Percentiles rank a stretch among this genome's conserved stretches.
Evolutionary conservation across 2,329 filamentous ascomycete species (phyloP).

Genomic region (Aspergillus candidus): DNA sequence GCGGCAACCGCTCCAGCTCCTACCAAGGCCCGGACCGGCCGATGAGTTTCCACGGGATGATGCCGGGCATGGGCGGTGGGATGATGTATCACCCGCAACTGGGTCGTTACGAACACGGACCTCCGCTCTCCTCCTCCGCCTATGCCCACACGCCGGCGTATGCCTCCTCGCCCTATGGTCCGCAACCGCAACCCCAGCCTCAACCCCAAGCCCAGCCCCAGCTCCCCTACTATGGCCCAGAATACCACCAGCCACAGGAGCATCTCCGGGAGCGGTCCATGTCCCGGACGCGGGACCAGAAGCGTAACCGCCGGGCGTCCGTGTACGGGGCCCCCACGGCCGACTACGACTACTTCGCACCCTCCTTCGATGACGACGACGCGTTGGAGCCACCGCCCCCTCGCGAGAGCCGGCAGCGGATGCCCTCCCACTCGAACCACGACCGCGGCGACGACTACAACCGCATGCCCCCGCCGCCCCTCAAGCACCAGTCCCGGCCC

Average conservation of each 20-base stretch:
- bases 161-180: constrained; percentile 27
- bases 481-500: constrained; percentile 22
- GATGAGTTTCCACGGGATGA: constrained; percentile 34
- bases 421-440: constrained; percentile 22
- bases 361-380: constrained; percentile 27
- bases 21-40: constrained; percentile 34
- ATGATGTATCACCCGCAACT: constrained; percentile 26
- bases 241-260: constrained; percentile 23
- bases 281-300: constrained; percentile 30
- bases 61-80: constrained; percentile 23
- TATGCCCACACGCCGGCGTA: constrained; percentile 28
- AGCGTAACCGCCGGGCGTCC: constrained; percentile 27
- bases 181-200: constrained; percentile 8
- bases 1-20: constrained; percentile 27
- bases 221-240: constrained; percentile 22
- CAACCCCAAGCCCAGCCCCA: constrained; percentile 4
- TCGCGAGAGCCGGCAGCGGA: constrained; percentile 25
- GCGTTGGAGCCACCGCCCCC: constrained; percentile 23
- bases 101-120: constrained; percentile 30
- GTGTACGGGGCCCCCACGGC: constrained; percentile 30
- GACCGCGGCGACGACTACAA: constrained; percentile 38
- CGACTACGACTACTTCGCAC: constrained; percentile 26
- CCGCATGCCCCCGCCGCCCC: constrained; percentile 38
- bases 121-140: constrained; percentile 33
- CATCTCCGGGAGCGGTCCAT: constrained; percentile 28